These are phyloP conservation scores for Penicillium sp. DNA, from an alignment of 2,329 filamentous ascomycete species.

Conservation along the genomic window DNA sequence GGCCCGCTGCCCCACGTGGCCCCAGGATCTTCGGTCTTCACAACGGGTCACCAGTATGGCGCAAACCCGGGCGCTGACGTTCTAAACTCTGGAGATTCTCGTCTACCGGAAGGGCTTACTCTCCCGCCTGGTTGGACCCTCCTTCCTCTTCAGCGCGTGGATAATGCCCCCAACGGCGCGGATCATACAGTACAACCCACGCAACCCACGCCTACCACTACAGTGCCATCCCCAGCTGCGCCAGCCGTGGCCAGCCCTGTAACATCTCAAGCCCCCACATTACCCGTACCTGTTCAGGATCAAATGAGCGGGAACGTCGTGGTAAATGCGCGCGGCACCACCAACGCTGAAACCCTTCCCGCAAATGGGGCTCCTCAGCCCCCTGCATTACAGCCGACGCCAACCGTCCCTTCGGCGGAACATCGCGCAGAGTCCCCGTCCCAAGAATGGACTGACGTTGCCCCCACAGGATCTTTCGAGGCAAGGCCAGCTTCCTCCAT, in stretches of 20 bases:
- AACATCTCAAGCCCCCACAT: not conserved
- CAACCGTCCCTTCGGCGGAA: slow-evolving; percentile 11
- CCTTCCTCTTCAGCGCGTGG: slow-evolving; percentile 30
- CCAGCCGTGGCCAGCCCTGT: slow-evolving; percentile 1
- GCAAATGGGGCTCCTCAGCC: not conserved
- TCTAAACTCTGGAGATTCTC: slow-evolving; percentile 45
- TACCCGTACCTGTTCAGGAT: slow-evolving; percentile 1
- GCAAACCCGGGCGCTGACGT: slow-evolving; percentile 31
- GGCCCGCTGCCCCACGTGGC: slow-evolving; percentile 11
- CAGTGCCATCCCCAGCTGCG: slow-evolving; percentile 1
- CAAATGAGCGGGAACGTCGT: not conserved
- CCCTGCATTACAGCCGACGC: slow-evolving; percentile 16
- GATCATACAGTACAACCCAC: slow-evolving; percentile 3
- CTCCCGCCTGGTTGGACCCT: slow-evolving; percentile 53
- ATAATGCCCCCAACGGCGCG: slow-evolving; percentile 4
- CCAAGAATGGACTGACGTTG: slow-evolving; percentile 34
- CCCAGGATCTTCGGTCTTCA: slow-evolving; percentile 20
- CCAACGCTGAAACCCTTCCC: not conserved
- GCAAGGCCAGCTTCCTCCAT: slow-evolving; percentile 12
- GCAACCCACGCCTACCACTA: not conserved
- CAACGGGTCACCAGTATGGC: slow-evolving; percentile 32
- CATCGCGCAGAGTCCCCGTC: slow-evolving; percentile 28
- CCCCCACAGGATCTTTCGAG: slow-evolving; percentile 17
- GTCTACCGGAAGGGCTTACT: slow-evolving; percentile 52
- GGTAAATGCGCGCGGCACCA: not conserved